Evolutionary conservation across 441 rosid genomes (phyloP).

Genomic region (Arabidopsis lyrata): DNA sequence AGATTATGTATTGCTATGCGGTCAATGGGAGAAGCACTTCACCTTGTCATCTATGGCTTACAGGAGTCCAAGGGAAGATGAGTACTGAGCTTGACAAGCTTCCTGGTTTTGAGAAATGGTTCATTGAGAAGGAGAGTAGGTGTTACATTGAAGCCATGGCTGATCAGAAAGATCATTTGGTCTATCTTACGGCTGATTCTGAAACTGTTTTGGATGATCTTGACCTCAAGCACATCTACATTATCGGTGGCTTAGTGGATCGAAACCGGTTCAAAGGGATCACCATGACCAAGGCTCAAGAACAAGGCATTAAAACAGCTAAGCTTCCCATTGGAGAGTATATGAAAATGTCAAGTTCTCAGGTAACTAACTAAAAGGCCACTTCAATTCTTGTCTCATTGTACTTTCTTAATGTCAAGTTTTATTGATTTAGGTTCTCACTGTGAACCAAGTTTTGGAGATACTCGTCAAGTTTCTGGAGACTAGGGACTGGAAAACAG

Average conservation of each 20-base stretch:
- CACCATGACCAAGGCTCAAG: constrained; percentile 86
- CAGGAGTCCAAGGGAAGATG: constrained; percentile 77
- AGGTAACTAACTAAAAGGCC: constrained; percentile 57
- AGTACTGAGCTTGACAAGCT: constrained; percentile 69
- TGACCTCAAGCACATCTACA: constrained; percentile 62
- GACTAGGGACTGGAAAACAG: constrained; percentile 82
- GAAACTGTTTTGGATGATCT: constrained; percentile 76
- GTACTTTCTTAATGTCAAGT: background rate
- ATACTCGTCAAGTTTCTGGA: constrained; percentile 82
- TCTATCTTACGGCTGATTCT: constrained; percentile 89
- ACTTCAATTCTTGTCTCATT: background rate
- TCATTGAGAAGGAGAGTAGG: constrained; percentile 73
- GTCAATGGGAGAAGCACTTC: constrained; percentile 67
- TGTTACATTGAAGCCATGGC: constrained; percentile 77
- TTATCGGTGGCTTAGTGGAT: constrained; percentile 89
- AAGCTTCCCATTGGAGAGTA: constrained; percentile 83
- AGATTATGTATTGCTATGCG: constrained; percentile 94
- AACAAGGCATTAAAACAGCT: constrained; percentile 87
- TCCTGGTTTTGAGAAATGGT: constrained; percentile 91
- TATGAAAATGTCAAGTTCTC: constrained; percentile 94
- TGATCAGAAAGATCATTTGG: constrained; percentile 70
- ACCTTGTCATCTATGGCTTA: constrained; percentile 86
- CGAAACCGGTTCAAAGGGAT: constrained; percentile 90
- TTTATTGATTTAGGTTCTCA: constrained; percentile 69
- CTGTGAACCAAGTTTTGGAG: constrained; percentile 93